Conservation (phyloP, 2,329 filamentous ascomycete genomes). For the Dactylellina parvicollis region DNA sequence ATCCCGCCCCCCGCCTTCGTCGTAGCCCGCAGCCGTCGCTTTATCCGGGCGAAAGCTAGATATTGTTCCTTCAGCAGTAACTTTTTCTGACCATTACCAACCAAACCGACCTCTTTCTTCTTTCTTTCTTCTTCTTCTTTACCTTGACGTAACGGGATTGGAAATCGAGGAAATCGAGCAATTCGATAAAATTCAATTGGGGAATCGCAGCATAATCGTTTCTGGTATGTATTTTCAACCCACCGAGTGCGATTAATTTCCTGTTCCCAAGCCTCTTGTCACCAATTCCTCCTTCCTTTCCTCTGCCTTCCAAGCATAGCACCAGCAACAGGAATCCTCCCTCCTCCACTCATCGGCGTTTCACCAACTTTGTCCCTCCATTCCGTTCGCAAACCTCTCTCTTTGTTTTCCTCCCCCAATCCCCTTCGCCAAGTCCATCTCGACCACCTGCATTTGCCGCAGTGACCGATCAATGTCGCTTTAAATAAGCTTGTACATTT, state of each 20-base stretch:
- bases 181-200: slow-evolving; percentile 7
- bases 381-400: slow-evolving; percentile 13
- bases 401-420: slow-evolving; percentile 22
- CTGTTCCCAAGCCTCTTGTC: slow-evolving; percentile 22
- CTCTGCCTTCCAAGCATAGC: slow-evolving; percentile 22
- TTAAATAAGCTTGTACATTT: slow-evolving; percentile 50
- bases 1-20: slow-evolving; percentile 42
- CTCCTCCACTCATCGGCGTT: slow-evolving; percentile 14
- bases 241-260: slow-evolving; percentile 17
- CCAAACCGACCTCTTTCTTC: not conserved
- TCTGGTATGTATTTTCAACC: slow-evolving; percentile 36
- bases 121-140: slow-evolving; percentile 13
- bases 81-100: not conserved
- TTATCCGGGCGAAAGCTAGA: not conserved
- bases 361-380: slow-evolving; percentile 52
- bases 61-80: too few species aligned
- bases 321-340: not conserved
- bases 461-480: slow-evolving; percentile 44
- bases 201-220: not conserved
- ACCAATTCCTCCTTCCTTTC: slow-evolving; percentile 19
- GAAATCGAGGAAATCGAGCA: too few species aligned
- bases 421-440: slow-evolving; percentile 53
- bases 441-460: slow-evolving; percentile 37
- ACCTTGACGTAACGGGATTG: slow-evolving; percentile 25
- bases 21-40: slow-evolving; percentile 12